Conservation (phyloP, 345 rosid genomes). For the Erodium maritimum region DNA sequence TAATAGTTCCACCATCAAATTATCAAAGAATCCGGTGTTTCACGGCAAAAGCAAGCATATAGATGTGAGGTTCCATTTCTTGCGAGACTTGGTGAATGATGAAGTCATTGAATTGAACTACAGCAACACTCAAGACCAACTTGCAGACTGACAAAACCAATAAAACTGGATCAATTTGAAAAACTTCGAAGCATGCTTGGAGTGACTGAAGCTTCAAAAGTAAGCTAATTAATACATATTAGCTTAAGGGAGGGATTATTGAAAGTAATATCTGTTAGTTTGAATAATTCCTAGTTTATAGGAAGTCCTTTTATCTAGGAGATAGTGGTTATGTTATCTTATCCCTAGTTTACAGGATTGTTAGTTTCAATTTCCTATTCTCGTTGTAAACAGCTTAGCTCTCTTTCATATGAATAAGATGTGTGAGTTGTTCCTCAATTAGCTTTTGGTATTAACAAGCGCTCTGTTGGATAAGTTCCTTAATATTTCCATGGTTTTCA, state of each 20-base stretch:
- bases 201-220: neutral
- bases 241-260: neutral
- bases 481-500: too few species aligned
- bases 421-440: too few species aligned
- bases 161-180: neutral
- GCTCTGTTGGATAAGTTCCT: too few species aligned
- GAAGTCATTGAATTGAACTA: neutral
- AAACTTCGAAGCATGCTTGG: neutral
- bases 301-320: too few species aligned
- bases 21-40: neutral
- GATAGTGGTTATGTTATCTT: too few species aligned
- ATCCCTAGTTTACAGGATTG: too few species aligned
- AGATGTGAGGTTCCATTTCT: slow-evolving; percentile 2
- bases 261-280: too few species aligned
- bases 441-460: too few species aligned
- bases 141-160: neutral
- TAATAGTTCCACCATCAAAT: neutral
- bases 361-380: too few species aligned
- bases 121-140: neutral
- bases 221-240: neutral
- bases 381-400: neutral
- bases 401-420: too few species aligned
- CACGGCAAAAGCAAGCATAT: neutral
- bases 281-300: too few species aligned
- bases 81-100: neutral